Percentiles rank a stretch among this genome's conserved stretches.
Evolutionary conservation across 805 yeast genomes (phyloP).

Genomic region (Ogataea zsoltii): DNA sequence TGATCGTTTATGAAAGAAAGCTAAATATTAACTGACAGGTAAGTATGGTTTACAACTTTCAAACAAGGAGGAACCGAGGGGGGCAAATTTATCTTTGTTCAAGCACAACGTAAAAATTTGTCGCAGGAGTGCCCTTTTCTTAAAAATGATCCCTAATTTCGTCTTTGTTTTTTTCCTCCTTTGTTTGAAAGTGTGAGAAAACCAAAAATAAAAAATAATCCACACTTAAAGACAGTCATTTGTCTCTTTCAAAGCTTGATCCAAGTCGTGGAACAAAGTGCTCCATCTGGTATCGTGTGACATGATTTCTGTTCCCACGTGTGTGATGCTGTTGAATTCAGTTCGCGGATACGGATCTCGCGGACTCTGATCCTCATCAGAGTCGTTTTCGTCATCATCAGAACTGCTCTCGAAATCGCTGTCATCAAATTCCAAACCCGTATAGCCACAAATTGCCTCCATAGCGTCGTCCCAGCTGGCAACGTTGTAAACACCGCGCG

Average conservation of each 20-base stretch:
- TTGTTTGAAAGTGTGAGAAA: not conserved
- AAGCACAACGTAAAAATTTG: not conserved
- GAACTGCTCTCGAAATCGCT: conserved; percentile 31
- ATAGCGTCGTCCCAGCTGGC: conserved; percentile 38
- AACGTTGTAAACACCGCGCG: conserved; percentile 23
- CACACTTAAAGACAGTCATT: conserved; percentile 1
- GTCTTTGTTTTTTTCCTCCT: no score
- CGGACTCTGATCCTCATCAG: conserved; percentile 4
- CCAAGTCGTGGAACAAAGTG: conserved; percentile 21
- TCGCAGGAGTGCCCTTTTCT: not conserved
- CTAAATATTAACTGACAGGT: no score
- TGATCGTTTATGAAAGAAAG: not conserved
- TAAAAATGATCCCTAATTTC: not conserved
- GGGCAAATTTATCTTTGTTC: not conserved
- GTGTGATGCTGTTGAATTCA: not conserved
- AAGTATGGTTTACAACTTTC: no score
- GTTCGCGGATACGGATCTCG: not conserved
- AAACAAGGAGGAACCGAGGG: not conserved
- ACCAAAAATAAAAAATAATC: not conserved
- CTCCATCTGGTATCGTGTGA: conserved; percentile 21
- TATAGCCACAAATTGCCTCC: conserved; percentile 34
- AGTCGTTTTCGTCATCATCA: conserved; percentile 16
- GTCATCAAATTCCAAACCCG: conserved; percentile 37
- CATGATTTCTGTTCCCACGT: not conserved
- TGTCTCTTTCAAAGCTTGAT: conserved; percentile 27